Evolutionary conservation across 164 flowering plant genomes (phyloP), one percentile per base, ranked within the genome.

Genomic region (Brasenia schreberi): DNA sequence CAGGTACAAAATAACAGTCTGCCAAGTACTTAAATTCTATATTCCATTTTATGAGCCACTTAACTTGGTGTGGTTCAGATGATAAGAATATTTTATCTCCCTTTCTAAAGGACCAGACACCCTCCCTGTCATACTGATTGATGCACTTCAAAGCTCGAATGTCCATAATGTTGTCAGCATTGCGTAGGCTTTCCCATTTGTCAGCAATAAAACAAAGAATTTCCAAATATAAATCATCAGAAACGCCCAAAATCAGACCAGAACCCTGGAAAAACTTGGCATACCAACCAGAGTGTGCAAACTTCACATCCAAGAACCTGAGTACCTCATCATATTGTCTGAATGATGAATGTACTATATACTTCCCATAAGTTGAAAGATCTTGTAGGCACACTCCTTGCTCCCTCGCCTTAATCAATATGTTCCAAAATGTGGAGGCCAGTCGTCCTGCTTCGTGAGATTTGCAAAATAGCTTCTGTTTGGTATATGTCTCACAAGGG

Each of bases 311-410:
- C 49, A 73, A 19, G 45, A 70, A 76, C 9, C 61, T 61, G 44
- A 76, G 43, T 62, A 66, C 63, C 10, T 60, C 59, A 18, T 65
- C 64, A 56, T 68, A 73, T 19, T 62, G 19, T 2, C 64, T 68
- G 43, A 70, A 70, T 17, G 43, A n/a, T 14, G 68, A 72, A 61
- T 19, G 63, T 23, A 78, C 39, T 19, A 66, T 59, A 27, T 52
- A 70, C 0, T 4, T 68, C 33, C 70, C 78, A 64, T 75, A 74
- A 16, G 78, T 69, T 43, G 72, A 72, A 52, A 77, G 58, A 64
- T 67, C 72, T 5, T 70, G 69, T 53, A 78, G 61, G 64, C 66
- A 56, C 65, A 78, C 76, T 2, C 78, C 81, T 62, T 71, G 70
- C 56, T 62, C 59, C 65, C 69, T 60, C 16, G 78, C 78, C 65